A percentile compares a stretch with the other conserved stretches of the same genome.
Conservation (phyloP, 345 rosid species). For the Schrenkiella parvula region DNA sequence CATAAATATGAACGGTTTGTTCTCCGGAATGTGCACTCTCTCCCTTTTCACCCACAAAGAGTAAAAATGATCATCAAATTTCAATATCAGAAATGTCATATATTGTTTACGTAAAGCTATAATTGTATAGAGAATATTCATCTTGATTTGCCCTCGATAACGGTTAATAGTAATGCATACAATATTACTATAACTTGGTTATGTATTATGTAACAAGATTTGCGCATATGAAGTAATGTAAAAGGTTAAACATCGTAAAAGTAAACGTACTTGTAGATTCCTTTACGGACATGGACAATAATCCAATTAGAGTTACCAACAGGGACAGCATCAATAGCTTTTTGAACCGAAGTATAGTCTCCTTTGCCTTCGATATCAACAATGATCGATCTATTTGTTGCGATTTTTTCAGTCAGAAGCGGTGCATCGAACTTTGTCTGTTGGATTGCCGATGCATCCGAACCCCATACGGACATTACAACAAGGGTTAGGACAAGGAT, state of each 20-base stretch:
- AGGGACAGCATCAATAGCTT: constrained; percentile 77
- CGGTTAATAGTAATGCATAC: neutral
- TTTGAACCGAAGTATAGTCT: constrained; percentile 64
- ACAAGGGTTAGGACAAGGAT: constrained; percentile 26
- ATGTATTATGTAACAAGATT: neutral
- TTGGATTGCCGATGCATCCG: constrained; percentile 31
- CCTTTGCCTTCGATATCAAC: constrained; percentile 81
- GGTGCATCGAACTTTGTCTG: constrained; percentile 49
- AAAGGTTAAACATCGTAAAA: constrained; percentile 4
- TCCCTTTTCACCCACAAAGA: constrained; percentile 42
- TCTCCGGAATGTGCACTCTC: constrained; percentile 64
- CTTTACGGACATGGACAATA: constrained; percentile 80
- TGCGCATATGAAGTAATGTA: neutral
- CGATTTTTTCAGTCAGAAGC: constrained; percentile 60
- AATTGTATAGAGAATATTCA: neutral
- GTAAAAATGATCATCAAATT: neutral
- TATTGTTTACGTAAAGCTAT: neutral
- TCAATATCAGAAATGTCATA: neutral
- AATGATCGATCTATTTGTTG: constrained; percentile 57
- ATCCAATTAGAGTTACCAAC: constrained; percentile 60
- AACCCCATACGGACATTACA: constrained; percentile 13
- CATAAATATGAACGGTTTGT: constrained; percentile 75
- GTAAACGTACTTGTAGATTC: constrained; percentile 58
- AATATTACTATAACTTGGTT: neutral
- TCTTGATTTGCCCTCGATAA: neutral